Conservation (phyloP, 2,329 filamentous ascomycete species). For the Colletotrichum eremochloae region DNA sequence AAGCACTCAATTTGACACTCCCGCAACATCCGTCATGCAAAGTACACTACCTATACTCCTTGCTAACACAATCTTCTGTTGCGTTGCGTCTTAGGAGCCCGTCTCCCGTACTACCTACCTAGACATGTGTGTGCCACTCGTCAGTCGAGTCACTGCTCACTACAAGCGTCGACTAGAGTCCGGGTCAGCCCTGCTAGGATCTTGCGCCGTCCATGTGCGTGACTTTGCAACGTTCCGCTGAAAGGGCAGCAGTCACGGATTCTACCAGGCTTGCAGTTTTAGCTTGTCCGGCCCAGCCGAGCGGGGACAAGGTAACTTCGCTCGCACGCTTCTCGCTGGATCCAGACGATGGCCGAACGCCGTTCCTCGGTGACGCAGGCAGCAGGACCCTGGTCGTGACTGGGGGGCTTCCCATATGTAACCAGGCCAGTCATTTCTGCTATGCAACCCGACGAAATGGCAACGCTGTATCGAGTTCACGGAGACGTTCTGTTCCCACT, state of each 20-base stretch:
- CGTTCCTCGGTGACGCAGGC: conserved; percentile 41
- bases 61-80: neutral
- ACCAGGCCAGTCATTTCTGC: conserved; percentile 34
- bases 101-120: neutral
- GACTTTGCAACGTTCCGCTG: conserved; percentile 28
- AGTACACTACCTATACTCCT: neutral
- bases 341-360: conserved; percentile 35
- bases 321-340: conserved; percentile 38
- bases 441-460: conserved; percentile 22
- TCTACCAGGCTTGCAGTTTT: conserved; percentile 15
- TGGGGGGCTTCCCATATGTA: neutral
- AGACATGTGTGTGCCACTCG: neutral
- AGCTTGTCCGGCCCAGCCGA: conserved; percentile 18
- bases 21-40: neutral
- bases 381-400: conserved; percentile 23
- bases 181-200: neutral
- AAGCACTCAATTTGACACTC: conserved; percentile 12
- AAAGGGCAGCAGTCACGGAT: conserved; percentile 1
- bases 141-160: conserved; percentile 10
- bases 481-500: conserved; percentile 9
- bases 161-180: conserved; percentile 7
- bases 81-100: conserved; percentile 5
- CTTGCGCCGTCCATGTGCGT: conserved; percentile 19
- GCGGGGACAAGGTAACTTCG: conserved; percentile 26
- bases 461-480: conserved; percentile 14